A percentile compares a stretch with the other conserved stretches of the same genome.
These are phyloP conservation scores for Wickerhamiella qilinensis DNA, from an alignment of 805 yeast species.

Conservation along the genomic window DNA sequence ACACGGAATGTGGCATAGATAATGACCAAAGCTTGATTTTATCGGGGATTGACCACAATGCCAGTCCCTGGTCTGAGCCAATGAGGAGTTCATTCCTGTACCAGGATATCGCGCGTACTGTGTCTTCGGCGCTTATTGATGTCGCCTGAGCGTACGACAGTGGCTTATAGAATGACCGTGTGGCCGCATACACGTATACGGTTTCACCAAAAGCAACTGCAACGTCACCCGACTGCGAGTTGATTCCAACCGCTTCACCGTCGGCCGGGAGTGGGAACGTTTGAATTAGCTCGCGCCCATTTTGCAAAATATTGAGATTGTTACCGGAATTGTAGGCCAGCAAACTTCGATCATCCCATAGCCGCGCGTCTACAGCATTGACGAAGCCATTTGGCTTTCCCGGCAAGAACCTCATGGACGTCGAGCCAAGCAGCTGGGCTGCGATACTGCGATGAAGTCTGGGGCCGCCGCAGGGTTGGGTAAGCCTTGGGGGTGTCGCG, in stretches of 20 bases:
- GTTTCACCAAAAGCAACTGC: conserved; percentile 15
- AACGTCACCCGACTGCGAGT: conserved; percentile 36
- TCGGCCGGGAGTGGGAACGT: conserved; percentile 58
- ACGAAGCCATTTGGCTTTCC: conserved; percentile 60
- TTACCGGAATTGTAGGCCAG: conserved; percentile 73
- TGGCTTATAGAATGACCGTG: conserved; percentile 11
- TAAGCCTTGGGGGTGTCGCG: too few relatives aligned
- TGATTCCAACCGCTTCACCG: conserved; percentile 49
- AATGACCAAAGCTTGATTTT: conserved; percentile 26
- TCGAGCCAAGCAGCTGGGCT: neutral
- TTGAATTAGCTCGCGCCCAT: conserved; percentile 41
- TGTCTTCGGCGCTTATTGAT: conserved; percentile 13
- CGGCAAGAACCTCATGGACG: conserved; percentile 35
- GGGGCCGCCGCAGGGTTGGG: too few relatives aligned
- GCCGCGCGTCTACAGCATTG: conserved; percentile 39
- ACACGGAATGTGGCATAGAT: conserved; percentile 45
- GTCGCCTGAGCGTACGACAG: conserved; percentile 4
- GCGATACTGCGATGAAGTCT: too few relatives aligned
- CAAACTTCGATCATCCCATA: conserved; percentile 51
- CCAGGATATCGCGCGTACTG: neutral
- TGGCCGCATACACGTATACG: conserved; percentile 15
- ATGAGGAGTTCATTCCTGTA: conserved; percentile 1
- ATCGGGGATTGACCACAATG: neutral
- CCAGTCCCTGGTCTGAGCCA: neutral
- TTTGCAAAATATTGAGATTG: conserved; percentile 52